Base-by-base conservation (phyloP, 257 asterid genomes). In the Gardenia jasminoides region DNA sequence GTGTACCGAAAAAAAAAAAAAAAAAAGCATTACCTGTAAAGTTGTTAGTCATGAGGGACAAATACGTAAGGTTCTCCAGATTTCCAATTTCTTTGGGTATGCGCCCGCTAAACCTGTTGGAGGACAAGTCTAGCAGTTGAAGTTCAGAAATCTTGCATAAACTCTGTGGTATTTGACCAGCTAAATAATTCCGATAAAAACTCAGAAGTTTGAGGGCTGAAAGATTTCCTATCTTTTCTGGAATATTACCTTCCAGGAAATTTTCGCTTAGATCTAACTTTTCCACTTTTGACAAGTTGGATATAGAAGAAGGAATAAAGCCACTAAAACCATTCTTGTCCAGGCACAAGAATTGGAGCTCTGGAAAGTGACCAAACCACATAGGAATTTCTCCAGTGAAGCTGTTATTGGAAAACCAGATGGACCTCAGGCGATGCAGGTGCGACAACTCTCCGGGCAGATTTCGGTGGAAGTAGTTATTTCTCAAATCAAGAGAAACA, bases 201-300 rank as follows among this genome's bases (percentile, higher is more conserved):
- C 20, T 12, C 13, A 0, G 0, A 19, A 81, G 56, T 0, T 0
- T 0, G 11, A 76, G 22, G 4, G 3, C 65, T 0, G 3, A 16
- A 28, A 70, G 79, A 48, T 80, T 85, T 0, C 86, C 87, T 47
- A 84, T 76, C 80, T 59, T 47, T n/a, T 71, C 30, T 7, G 86
- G 89, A 66, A 88, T 78, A 2, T 50, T 43, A 11, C 91, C 91
- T 11, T 4, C 47, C 2, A 87, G 47, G 22, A 13, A 36, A 82
- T 87, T 87, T 8, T 0, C 17, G 3, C 47, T 1, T 1, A 82
- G 3, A 3, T 24, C 3, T 43, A 83, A 30, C 2, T 0, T 0
- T 10, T 80, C 76, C 2, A 85, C 68, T 2, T 48, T 68, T 0
- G 88, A 62, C 17, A 78, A 15, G 56, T 87, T 86, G 1, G 30